phyloP scores from a whole-genome alignment of 78 protist genomes.

The Isochrysis galbana region DNA sequence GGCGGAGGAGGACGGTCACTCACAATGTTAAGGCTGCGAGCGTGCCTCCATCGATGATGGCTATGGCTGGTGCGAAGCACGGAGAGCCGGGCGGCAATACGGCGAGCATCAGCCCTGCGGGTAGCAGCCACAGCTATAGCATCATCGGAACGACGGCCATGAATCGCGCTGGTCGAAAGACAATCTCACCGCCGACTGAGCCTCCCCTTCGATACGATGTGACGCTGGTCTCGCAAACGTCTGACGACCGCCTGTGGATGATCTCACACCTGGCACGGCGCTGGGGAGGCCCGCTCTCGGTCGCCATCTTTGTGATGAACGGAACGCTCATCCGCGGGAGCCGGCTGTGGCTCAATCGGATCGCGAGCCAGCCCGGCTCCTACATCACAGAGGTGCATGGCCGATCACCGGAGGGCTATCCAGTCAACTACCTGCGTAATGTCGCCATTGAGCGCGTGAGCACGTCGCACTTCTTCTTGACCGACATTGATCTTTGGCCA shows the following conservation, averaged over 20 bases:
- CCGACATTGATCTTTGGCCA: neutral
- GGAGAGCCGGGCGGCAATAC: too few species aligned
- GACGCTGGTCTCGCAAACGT: neutral
- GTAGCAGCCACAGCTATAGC: too few species aligned
- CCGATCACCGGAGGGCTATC: neutral
- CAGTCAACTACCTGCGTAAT: neutral
- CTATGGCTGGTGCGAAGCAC: too few species aligned
- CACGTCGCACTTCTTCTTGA: neutral
- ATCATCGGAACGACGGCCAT: too few species aligned
- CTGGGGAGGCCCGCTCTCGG: neutral
- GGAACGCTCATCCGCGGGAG: neutral
- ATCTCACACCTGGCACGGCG: neutral
- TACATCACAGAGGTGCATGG: neutral
- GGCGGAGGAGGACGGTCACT: too few species aligned
- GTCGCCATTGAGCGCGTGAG: neutral
- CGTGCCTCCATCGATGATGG: too few species aligned
- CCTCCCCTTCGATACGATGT: neutral
- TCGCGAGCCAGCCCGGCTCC: neutral
- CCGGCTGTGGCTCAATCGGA: neutral
- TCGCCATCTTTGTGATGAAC: neutral
- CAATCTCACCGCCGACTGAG: too few species aligned
- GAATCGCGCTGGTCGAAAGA: too few species aligned
- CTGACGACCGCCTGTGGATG: slow-evolving; percentile 4
- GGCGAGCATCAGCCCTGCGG: too few species aligned
- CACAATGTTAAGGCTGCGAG: too few species aligned